Conservation (phyloP, 768 basidiomycete genomes). For the Cubamyces lactineus region DNA sequence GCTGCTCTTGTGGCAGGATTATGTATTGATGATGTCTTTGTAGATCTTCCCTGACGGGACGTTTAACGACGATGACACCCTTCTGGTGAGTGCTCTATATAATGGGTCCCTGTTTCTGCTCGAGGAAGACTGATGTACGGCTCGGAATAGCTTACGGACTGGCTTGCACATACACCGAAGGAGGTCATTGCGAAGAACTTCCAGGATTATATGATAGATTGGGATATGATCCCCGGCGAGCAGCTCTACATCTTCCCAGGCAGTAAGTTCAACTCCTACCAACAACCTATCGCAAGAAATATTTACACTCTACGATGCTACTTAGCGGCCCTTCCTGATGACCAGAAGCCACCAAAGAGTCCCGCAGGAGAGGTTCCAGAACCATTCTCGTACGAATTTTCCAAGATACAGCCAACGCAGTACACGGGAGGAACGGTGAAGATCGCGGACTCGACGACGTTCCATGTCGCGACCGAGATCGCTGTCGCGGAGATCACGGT, state of each 20-base stretch:
- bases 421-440: conserved; percentile 53
- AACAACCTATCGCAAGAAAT: too few relatives aligned
- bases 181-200: conserved; percentile 62
- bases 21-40: neutral
- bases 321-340: conserved; percentile 40
- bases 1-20: neutral
- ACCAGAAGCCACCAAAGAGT: conserved; percentile 40
- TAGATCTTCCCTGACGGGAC: conserved; percentile 55
- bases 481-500: conserved; percentile 60
- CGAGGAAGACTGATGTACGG: neutral
- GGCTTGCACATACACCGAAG: conserved; percentile 54
- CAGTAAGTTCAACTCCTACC: conserved; percentile 29
- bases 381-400: conserved; percentile 52
- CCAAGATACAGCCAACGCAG: conserved; percentile 39
- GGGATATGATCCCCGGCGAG: conserved; percentile 46
- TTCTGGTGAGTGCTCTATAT: conserved; percentile 41
- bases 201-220: conserved; percentile 42
- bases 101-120: neutral
- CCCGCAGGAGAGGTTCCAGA: conserved; percentile 47
- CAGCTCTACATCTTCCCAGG: conserved; percentile 59
- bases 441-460: conserved; percentile 53
- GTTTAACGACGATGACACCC: conserved; percentile 57
- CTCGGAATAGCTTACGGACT: conserved; percentile 50
- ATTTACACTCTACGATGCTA: neutral
- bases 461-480: conserved; percentile 51